Percentiles rank a stretch among this genome's conserved stretches.
Evolutionary conservation across 2,329 filamentous ascomycete genomes (phyloP).

Genomic region (Fusarium praegraminearum): DNA sequence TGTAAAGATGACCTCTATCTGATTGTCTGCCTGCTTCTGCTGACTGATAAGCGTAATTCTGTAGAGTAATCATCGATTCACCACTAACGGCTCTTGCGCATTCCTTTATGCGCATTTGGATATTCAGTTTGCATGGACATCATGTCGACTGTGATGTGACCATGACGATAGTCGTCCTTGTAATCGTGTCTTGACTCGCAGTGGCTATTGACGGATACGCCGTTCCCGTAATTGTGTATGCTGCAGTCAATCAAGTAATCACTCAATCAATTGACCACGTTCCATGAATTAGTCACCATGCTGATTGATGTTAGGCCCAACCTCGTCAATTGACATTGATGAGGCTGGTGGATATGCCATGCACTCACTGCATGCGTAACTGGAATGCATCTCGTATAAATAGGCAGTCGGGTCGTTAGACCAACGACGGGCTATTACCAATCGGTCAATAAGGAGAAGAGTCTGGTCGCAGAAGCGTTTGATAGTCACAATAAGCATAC

Average conservation of each 20-base stretch:
- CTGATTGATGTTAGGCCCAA: background rate
- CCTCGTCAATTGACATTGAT: background rate
- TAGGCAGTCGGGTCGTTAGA: background rate
- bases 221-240: background rate
- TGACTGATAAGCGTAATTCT: background rate
- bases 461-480: slow-evolving; percentile 3
- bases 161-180: slow-evolving; percentile 17
- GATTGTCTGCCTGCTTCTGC: background rate
- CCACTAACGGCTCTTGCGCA: background rate
- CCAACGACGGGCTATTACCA: background rate
- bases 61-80: background rate
- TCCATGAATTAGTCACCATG: background rate
- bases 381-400: slow-evolving; percentile 1
- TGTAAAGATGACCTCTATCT: background rate
- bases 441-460: background rate
- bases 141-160: slow-evolving; percentile 24
- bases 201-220: slow-evolving; percentile 4
- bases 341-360: background rate
- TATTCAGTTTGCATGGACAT: background rate
- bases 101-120: background rate
- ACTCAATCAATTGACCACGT: background rate
- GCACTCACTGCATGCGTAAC: background rate
- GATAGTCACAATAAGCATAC: slow-evolving; percentile 26
- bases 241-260: background rate
- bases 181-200: slow-evolving; percentile 10